These are phyloP conservation scores for Didymella arachidicola DNA, from an alignment of 2,329 filamentous ascomycete genomes.

Conservation along the genomic window DNA sequence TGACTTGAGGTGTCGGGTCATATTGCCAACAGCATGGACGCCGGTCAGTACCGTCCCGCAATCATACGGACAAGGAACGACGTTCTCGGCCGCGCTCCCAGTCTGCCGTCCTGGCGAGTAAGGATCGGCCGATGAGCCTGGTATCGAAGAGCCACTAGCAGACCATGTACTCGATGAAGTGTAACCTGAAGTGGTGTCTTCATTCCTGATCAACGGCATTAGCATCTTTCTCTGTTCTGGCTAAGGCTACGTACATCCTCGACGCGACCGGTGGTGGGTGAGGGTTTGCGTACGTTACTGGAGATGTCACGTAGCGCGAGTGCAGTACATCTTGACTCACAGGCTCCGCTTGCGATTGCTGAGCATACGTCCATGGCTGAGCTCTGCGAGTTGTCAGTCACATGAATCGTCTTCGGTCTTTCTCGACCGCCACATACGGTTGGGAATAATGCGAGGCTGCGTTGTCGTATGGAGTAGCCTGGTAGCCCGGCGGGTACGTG, in stretches of 20 bases:
- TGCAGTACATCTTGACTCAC: slow-evolving; percentile 2
- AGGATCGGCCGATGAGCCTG: background rate
- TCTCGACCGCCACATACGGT: slow-evolving; percentile 1
- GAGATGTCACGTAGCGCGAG: background rate
- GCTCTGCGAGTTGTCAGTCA: too few species aligned
- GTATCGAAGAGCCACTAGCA: background rate
- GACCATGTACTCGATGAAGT: background rate
- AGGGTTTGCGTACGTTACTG: background rate
- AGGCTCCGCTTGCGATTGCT: background rate
- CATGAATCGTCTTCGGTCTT: too few species aligned
- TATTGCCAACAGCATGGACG: slow-evolving; percentile 38
- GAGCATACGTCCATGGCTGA: background rate
- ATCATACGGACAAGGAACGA: slow-evolving; percentile 30
- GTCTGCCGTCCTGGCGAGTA: background rate
- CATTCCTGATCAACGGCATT: background rate
- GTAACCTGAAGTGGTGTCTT: background rate
- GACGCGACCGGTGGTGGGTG: background rate
- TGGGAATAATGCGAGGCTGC: background rate
- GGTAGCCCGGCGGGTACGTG: background rate
- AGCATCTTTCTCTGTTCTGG: background rate
- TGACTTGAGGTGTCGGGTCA: slow-evolving; percentile 40
- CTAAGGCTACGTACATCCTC: slow-evolving; percentile 2
- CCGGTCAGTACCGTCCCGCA: slow-evolving; percentile 36
- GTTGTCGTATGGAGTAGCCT: background rate
- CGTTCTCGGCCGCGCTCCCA: slow-evolving; percentile 8